A percentile compares a stretch with the other conserved stretches of the same genome.
phyloP scores from a whole-genome alignment of 2,329 filamentous ascomycete species.

The Fusarium pininemorale region DNA sequence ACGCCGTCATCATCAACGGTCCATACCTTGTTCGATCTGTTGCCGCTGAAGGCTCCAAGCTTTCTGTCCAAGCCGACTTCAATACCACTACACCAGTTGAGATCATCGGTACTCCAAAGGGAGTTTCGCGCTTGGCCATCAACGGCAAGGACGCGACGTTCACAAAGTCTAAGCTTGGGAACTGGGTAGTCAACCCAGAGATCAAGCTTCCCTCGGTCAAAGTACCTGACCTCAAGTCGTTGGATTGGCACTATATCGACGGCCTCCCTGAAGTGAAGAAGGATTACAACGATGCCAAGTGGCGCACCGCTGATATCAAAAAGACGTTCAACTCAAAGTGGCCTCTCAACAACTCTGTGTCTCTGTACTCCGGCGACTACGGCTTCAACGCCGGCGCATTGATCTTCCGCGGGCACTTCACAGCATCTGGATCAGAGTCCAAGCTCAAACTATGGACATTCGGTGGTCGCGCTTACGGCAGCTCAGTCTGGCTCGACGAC shows the following conservation, averaged over 20 bases:
- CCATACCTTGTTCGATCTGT: constrained; percentile 72
- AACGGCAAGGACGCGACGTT: constrained; percentile 53
- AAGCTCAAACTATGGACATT: constrained; percentile 67
- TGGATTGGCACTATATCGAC: constrained; percentile 76
- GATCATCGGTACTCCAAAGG: constrained; percentile 68
- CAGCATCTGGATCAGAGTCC: constrained; percentile 67
- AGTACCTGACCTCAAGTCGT: constrained; percentile 62
- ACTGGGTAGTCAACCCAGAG: constrained; percentile 59
- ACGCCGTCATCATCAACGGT: constrained; percentile 63
- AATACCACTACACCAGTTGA: constrained; percentile 75
- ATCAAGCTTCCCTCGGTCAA: constrained; percentile 62
- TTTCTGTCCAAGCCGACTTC: constrained; percentile 75
- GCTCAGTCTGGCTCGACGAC: constrained; percentile 71
- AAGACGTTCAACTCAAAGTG: constrained; percentile 68
- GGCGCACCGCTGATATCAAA: constrained; percentile 67
- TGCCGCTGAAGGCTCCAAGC: constrained; percentile 60
- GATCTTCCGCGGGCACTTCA: constrained; percentile 76
- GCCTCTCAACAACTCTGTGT: constrained; percentile 69
- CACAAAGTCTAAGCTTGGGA: constrained; percentile 52
- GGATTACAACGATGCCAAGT: constrained; percentile 74
- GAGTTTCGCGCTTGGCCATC: constrained; percentile 55
- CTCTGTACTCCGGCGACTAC: constrained; percentile 76
- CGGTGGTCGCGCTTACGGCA: constrained; percentile 74
- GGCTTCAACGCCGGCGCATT: constrained; percentile 76
- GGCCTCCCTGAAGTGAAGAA: constrained; percentile 73